Evolutionary conservation across 306 rosid species (phyloP).

Genomic region (Alnus glutinosa): DNA sequence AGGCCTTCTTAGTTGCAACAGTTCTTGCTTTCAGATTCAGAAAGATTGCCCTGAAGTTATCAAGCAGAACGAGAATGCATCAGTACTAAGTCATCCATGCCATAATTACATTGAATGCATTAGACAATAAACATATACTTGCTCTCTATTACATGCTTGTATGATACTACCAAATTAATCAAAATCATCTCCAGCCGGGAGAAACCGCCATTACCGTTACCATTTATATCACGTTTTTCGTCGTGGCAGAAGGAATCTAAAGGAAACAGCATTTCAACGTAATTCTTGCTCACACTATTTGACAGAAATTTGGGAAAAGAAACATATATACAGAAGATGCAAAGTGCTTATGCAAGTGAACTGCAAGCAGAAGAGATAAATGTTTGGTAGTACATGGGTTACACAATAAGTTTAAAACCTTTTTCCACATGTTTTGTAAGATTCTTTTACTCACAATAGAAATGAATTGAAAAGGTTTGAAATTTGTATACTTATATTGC

Average conservation of each 20-base stretch:
- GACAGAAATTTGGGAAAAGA: neutral
- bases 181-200: neutral
- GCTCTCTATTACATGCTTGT: neutral
- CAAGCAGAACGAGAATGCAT: constrained; percentile 23
- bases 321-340: no score
- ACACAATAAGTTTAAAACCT: neutral
- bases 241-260: neutral
- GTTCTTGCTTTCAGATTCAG: constrained; percentile 86
- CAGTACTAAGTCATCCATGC: constrained; percentile 3
- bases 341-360: no score
- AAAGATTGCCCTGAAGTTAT: constrained; percentile 74
- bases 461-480: neutral
- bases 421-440: neutral
- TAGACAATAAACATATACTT: neutral
- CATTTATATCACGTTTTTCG: neutral
- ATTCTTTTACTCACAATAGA: neutral
- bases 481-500: neutral
- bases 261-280: neutral
- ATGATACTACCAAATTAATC: constrained; percentile 2
- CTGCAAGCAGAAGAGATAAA: no score
- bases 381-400: neutral
- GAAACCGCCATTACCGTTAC: neutral
- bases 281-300: neutral
- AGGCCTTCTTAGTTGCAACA: constrained; percentile 60
- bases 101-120: neutral